Evolutionary conservation across 2,329 filamentous ascomycete species (phyloP).

Genomic region (Xylariales sp.): DNA sequence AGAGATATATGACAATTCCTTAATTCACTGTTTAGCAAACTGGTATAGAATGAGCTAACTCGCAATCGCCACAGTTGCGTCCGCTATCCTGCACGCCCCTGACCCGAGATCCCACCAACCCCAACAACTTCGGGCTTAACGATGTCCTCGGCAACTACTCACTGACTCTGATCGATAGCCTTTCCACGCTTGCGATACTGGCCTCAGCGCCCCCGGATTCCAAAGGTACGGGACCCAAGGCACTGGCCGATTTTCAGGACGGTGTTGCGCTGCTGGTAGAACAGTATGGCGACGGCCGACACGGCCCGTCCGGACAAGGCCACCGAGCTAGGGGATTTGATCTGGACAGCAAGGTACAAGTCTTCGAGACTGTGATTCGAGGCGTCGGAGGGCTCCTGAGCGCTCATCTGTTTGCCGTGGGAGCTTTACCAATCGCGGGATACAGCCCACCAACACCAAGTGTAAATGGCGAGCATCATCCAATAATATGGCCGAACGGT

Average conservation of each 20-base stretch:
- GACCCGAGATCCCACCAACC: slow-evolving; percentile 76
- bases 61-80: slow-evolving; percentile 59
- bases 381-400: slow-evolving; percentile 88
- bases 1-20: no score
- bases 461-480: slow-evolving; percentile 41
- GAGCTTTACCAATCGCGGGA: slow-evolving; percentile 79
- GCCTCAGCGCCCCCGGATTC: slow-evolving; percentile 66
- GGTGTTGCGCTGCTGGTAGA: slow-evolving; percentile 72
- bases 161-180: slow-evolving; percentile 87
- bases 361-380: slow-evolving; percentile 96
- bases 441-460: slow-evolving; percentile 54
- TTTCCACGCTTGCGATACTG: slow-evolving; percentile 90
- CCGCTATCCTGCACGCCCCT: slow-evolving; percentile 82
- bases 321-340: slow-evolving; percentile 78
- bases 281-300: slow-evolving; percentile 81
- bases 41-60: no score
- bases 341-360: slow-evolving; percentile 95
- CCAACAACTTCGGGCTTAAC: slow-evolving; percentile 80
- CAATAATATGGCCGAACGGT: slow-evolving; percentile 69
- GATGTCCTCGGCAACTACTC: slow-evolving; percentile 97
- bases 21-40: no score
- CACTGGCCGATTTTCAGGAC: slow-evolving; percentile 72
- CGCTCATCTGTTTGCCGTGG: slow-evolving; percentile 88
- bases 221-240: slow-evolving; percentile 51
- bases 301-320: slow-evolving; percentile 65